Base-by-base conservation (phyloP, 345 rosid species). In the Eucalyptus lansdowneana region DNA sequence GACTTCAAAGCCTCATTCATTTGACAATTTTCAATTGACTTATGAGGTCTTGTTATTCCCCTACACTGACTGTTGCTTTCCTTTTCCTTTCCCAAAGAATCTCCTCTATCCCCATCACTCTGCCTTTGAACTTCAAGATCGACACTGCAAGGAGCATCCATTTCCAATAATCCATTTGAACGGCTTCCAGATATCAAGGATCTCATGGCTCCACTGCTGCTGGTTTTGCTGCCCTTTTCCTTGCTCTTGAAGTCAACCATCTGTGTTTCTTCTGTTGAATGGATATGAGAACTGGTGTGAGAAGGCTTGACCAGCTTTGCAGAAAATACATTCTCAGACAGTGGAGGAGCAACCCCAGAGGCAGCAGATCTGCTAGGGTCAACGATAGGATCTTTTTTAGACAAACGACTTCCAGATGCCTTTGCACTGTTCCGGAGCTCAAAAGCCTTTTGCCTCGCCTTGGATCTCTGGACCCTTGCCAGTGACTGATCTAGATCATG, bases 391-490 rank as follows among this genome's bases (percentile, higher is more conserved):
- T 58, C 88, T 86, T 42, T 50, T 31, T 34, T 4, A 50, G 1
- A 17, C 56, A 86, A 50, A 58, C 65, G 7, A 58, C n/a, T 90
- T 90, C 89, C 93, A 27, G 90, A 89, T 58, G 92, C 93, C 91
- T 94, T 96, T 27, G 92, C 94, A 92, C 98, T 95, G 90, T 91
- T 94, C 14, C 96, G 98, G 91, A 91, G 90, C 92, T 94, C 93
- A 53, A 86, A 11, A 50, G 62, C 88, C 88, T 14, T 92, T 90
- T 97, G 97, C 92, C 99, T 96, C 37, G 96, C 94, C 91, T 91
- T 96, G 34, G 98, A 96, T 90, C 97, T 96, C 89, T 94, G 95
- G 92, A 95, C 90, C 88, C 91, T 97, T 50, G 93, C 94, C 90
- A 95, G 90, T 60, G 99, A 94, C 87, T 90, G 90, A 87, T 90